These are phyloP conservation scores for Lactarius pseudohatsudake DNA, from an alignment of 768 basidiomycete genomes.

Conservation along the genomic window DNA sequence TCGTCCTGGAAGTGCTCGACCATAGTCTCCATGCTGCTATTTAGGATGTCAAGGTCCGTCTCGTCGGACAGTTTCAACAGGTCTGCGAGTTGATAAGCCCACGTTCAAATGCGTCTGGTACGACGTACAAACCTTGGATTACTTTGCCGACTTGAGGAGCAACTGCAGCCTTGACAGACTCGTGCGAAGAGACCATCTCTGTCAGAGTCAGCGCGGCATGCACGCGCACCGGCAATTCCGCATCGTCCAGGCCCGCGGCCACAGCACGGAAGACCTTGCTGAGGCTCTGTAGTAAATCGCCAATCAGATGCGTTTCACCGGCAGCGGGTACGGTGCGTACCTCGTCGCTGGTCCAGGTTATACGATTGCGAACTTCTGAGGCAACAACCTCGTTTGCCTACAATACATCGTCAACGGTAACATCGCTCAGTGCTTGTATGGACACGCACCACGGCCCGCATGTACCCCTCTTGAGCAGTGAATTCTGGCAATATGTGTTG, in stretches of 20 bases:
- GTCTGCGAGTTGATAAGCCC: constrained; percentile 43
- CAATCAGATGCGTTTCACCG: background rate
- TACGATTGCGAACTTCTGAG: constrained; percentile 65
- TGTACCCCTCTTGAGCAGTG: constrained; percentile 60
- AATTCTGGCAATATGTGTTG: constrained; percentile 77
- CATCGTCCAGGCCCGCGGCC: constrained; percentile 68
- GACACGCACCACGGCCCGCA: constrained; percentile 70
- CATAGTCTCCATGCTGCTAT: constrained; percentile 80
- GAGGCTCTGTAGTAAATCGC: constrained; percentile 48
- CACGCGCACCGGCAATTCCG: constrained; percentile 79
- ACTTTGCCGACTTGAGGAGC: constrained; percentile 81
- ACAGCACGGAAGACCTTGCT: constrained; percentile 63
- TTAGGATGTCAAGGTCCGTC: constrained; percentile 84
- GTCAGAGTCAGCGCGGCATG: constrained; percentile 81
- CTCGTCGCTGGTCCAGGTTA: constrained; percentile 65
- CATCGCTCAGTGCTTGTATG: background rate
- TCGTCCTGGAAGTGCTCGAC: constrained; percentile 84
- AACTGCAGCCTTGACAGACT: constrained; percentile 66
- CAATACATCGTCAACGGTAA: background rate
- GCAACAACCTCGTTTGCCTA: constrained; percentile 83
- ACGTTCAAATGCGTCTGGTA: background rate
- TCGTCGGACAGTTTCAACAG: constrained; percentile 89
- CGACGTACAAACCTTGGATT: constrained; percentile 59
- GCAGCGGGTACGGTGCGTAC: constrained; percentile 38
- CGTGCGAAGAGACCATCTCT: constrained; percentile 65